Percentiles rank a stretch among this genome's conserved stretches.
Conservation (phyloP, 139 green algal genomes). For the Micractinium sp. region DNA sequence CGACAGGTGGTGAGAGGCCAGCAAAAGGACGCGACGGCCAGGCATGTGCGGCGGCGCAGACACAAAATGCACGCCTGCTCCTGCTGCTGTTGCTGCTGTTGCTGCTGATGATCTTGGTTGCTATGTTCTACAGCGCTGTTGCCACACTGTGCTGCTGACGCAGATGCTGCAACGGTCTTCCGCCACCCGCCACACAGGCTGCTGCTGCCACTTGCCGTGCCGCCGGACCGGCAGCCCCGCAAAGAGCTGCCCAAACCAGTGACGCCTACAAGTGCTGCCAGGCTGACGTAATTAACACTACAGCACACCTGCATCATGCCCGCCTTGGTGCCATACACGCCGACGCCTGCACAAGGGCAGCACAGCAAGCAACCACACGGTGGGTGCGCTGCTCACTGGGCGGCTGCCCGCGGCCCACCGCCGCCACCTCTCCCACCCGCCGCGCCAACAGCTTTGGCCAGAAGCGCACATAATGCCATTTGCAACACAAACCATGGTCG, state of each 20-base stretch:
- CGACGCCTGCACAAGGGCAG: constrained; percentile 60
- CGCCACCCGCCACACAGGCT: not conserved
- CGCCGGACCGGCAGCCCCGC: too few relatives aligned
- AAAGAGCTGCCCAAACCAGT: not conserved
- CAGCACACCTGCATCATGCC: constrained; percentile 91
- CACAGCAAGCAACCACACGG: not conserved
- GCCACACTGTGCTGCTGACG: too few relatives aligned
- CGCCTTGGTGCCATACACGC: constrained; percentile 95
- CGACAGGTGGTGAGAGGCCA: not conserved
- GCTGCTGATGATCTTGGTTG: too few relatives aligned
- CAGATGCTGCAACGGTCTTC: not conserved
- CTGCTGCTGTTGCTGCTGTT: not conserved
- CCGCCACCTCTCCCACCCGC: too few relatives aligned
- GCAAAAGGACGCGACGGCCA: not conserved
- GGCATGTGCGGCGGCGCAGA: not conserved
- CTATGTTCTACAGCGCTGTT: too few relatives aligned
- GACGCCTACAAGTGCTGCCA: not conserved
- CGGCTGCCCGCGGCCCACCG: too few relatives aligned
- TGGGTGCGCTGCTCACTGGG: not conserved
- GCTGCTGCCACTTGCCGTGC: not conserved
- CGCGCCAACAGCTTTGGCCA: too few relatives aligned
- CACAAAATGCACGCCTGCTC: too few relatives aligned
- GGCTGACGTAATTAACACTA: not conserved
- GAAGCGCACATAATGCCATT: too few relatives aligned
- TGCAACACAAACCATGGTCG: too few relatives aligned